Conservation (phyloP, 257 asterid genomes). For the Voacanga thouarsii region DNA sequence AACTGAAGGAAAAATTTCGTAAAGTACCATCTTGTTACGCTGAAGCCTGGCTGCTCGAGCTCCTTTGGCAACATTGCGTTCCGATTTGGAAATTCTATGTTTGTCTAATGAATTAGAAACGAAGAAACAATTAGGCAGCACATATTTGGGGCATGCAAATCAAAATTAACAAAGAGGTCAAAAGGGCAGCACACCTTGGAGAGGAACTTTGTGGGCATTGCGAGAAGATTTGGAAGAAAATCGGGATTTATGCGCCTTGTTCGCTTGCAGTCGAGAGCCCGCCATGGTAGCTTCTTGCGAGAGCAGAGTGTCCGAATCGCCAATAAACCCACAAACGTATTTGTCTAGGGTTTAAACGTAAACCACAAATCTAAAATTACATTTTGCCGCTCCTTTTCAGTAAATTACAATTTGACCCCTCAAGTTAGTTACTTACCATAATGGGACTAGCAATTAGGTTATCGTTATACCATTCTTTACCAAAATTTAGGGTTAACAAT, state of each 20-base stretch:
- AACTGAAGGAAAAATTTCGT: background rate
- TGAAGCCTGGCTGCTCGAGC: constrained; percentile 83
- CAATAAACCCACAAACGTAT: constrained; percentile 15
- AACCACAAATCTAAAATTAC: background rate
- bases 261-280: constrained; percentile 62
- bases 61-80: constrained; percentile 57
- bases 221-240: constrained; percentile 86
- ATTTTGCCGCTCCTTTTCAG: background rate
- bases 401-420: background rate
- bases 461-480: no score
- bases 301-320: background rate
- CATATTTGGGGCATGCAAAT: background rate
- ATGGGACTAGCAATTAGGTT: no score
- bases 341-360: constrained; percentile 18
- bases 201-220: constrained; percentile 70
- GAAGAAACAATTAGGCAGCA: background rate
- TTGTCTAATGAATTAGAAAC: constrained; percentile 42
- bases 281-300: constrained; percentile 42
- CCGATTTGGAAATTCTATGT: constrained; percentile 46
- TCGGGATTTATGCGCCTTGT: constrained; percentile 77
- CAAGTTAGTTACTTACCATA: no score
- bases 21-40: constrained; percentile 68
- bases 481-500: no score
- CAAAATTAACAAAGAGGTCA: background rate
- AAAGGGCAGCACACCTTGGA: constrained; percentile 42